phyloP scores from a whole-genome alignment of 2,329 filamentous ascomycete genomes.

The Fusarium globosum region DNA sequence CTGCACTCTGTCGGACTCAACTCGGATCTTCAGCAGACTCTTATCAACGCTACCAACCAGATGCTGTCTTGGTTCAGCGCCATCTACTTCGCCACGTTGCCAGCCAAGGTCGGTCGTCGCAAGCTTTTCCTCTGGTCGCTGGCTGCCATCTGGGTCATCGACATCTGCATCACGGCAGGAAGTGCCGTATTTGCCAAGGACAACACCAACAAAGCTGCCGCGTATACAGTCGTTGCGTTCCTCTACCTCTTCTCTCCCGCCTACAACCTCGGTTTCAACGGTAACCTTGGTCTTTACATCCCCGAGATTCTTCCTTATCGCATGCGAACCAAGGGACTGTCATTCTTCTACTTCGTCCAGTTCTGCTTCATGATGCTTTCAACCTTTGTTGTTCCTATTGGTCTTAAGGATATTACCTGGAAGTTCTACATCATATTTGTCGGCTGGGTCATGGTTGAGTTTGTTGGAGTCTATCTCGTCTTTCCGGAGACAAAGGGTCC shows the following conservation, averaged over 20 bases:
- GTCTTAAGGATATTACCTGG: slow-evolving; percentile 23
- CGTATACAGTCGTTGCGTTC: neutral
- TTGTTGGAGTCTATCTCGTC: slow-evolving; percentile 17
- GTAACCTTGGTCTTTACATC: neutral
- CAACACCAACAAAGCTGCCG: neutral
- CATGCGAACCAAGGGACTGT: neutral
- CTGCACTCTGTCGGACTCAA: neutral
- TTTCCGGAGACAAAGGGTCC: slow-evolving; percentile 33
- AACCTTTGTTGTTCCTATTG: slow-evolving; percentile 28
- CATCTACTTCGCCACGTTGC: neutral
- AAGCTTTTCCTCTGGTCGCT: neutral
- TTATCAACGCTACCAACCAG: slow-evolving; percentile 4
- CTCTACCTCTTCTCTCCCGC: neutral
- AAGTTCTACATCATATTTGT: slow-evolving; percentile 33
- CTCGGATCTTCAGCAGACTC: neutral
- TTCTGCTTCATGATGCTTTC: slow-evolving; percentile 6
- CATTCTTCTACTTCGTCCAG: neutral
- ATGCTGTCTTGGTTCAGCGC: slow-evolving; percentile 1
- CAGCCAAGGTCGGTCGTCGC: neutral
- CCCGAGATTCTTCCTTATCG: neutral
- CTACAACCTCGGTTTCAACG: neutral
- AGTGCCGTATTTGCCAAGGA: neutral
- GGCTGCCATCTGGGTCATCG: neutral
- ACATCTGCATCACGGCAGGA: slow-evolving; percentile 2
- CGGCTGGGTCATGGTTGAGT: slow-evolving; percentile 10